These are phyloP conservation scores for Alternaria arbusti DNA, from an alignment of 2,329 filamentous ascomycete genomes.

Conservation along the genomic window DNA sequence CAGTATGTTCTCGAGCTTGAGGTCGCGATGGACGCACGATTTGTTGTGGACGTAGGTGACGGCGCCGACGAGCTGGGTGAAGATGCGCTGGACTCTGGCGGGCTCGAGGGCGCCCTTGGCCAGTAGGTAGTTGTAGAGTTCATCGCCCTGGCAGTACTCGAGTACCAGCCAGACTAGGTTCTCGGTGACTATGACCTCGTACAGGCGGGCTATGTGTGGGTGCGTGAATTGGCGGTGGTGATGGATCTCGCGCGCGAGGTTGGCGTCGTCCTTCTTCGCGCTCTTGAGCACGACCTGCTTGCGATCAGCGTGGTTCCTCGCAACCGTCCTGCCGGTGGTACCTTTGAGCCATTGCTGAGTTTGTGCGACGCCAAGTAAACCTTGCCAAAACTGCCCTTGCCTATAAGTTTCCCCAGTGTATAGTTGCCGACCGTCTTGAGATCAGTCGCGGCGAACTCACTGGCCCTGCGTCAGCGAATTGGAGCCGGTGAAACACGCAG, in stretches of 20 bases:
- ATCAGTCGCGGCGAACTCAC: slow-evolving; percentile 92
- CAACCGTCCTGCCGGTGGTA: slow-evolving; percentile 47
- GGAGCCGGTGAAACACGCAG: slow-evolving; percentile 2
- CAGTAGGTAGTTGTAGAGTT: slow-evolving; percentile 95
- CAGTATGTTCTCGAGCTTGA: slow-evolving; percentile 96
- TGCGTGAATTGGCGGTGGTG: slow-evolving; percentile 98
- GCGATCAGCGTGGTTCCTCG: slow-evolving; percentile 18
- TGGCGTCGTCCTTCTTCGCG: slow-evolving; percentile 92
- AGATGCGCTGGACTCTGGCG: slow-evolving; percentile 91
- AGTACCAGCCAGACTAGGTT: slow-evolving; percentile 92
- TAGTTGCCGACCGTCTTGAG: slow-evolving; percentile 95
- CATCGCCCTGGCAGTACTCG: slow-evolving; percentile 95
- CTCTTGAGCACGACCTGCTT: slow-evolving; percentile 96
- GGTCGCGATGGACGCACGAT: slow-evolving; percentile 92
- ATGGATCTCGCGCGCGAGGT: slow-evolving; percentile 96
- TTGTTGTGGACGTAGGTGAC: slow-evolving; percentile 95
- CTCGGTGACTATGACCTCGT: slow-evolving; percentile 98
- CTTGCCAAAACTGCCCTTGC: slow-evolving; percentile 97
- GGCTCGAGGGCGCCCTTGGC: slow-evolving; percentile 82
- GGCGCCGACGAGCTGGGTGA: slow-evolving; percentile 92
- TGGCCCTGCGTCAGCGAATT: slow-evolving; percentile 51
- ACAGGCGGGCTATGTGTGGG: slow-evolving; percentile 93
- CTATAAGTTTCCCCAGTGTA: slow-evolving; percentile 86
- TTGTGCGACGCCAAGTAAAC: slow-evolving; percentile 96
- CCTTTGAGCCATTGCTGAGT: slow-evolving; percentile 98